Evolutionary conservation across 257 asterid species (phyloP), one percentile per base, ranked within the genome.

Genomic region (Fraxinus quadrangulata): DNA sequence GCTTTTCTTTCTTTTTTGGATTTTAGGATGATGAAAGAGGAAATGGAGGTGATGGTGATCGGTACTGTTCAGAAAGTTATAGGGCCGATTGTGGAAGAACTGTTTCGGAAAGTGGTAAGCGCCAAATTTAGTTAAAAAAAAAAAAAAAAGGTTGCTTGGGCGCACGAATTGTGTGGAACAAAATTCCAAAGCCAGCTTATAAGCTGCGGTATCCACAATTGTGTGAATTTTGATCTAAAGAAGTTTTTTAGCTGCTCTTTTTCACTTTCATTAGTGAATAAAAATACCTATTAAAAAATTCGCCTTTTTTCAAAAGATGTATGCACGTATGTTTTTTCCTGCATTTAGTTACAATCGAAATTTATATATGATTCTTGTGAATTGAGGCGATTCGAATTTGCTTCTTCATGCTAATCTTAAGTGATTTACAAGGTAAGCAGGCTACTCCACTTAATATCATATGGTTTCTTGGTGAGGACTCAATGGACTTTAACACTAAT

Each of bases 1-100:
- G 33, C 24, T 30, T 26, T 16, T 33, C 6, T 67, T 26, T 14
- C 5, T 3, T 69, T 69, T 13, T 19, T 30, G 28, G 47, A 4
- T 72, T 73, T 30, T 54, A 73, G 68, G 69, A 33, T 28, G 42
- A 69, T 37, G 47, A 31, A 17, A 33, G n/a, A 69, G 73, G 68
- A 73, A 56, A 3, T 73, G 49, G 40, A 73, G 77, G 39, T 30
- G 30, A 73, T 73, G 67, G 69, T 73, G 68, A 73, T 51, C 28
- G 28, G 31, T 54, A 31, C 77, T 6, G 3, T 73, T 33, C 24
- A 45, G 40, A 6, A 45, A 28, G 33, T 73, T 12, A 17, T 73
- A 3, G 9, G 1, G 69, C 77, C 77, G 3, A 14, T 28, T 16
- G 26, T 17, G n/a, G 69, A 54, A 30, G 12, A 28, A 51, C 5